Percentiles rank a stretch among this genome's conserved stretches.
Evolutionary conservation across 495 filamentous ascomycete species (phyloP).

Genomic region (Penicillium ucsense): DNA sequence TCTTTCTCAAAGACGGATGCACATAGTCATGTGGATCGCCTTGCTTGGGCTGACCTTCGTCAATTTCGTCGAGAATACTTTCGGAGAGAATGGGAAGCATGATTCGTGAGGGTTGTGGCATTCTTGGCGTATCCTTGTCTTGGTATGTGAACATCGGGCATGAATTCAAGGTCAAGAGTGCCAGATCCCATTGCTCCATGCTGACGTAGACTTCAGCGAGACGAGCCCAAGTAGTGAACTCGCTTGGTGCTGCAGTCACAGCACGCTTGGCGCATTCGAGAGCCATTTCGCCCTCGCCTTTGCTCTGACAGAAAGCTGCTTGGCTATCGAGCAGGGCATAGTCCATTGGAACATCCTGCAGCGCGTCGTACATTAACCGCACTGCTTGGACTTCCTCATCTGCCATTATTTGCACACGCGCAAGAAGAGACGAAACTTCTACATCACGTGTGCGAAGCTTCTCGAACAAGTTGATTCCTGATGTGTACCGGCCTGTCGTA

Average conservation of each 20-base stretch:
- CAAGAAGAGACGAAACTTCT: slow-evolving; percentile 86
- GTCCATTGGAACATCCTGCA: slow-evolving; percentile 91
- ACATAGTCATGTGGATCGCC: slow-evolving; percentile 65
- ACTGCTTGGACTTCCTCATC: slow-evolving; percentile 96
- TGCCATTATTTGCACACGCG: slow-evolving; percentile 79
- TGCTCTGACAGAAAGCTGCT: slow-evolving; percentile 82
- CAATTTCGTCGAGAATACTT: slow-evolving; percentile 90
- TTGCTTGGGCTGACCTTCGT: slow-evolving; percentile 73
- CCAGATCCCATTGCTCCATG: slow-evolving; percentile 87
- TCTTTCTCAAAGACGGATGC: slow-evolving; percentile 74
- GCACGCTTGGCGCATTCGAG: slow-evolving; percentile 88
- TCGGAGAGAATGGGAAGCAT: slow-evolving; percentile 79
- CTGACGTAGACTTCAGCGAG: slow-evolving; percentile 86
- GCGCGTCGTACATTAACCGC: slow-evolving; percentile 72
- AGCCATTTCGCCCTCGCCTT: slow-evolving; percentile 77
- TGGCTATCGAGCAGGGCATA: slow-evolving; percentile 90
- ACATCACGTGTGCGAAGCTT: slow-evolving; percentile 85
- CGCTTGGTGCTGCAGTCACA: slow-evolving; percentile 88
- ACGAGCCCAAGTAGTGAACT: slow-evolving; percentile 94
- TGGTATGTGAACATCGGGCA: slow-evolving; percentile 99
- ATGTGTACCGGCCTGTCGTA: slow-evolving; percentile 89
- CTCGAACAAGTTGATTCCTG: slow-evolving; percentile 95
- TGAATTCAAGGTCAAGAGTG: slow-evolving; percentile 92
- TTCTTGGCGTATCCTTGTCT: slow-evolving; percentile 88
- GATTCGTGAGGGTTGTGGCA: slow-evolving; percentile 83